A percentile compares a stretch with the other conserved stretches of the same genome.
Evolutionary conservation across 768 basidiomycete species (phyloP).

Genomic region (Xerocomus brunneocitrinus): DNA sequence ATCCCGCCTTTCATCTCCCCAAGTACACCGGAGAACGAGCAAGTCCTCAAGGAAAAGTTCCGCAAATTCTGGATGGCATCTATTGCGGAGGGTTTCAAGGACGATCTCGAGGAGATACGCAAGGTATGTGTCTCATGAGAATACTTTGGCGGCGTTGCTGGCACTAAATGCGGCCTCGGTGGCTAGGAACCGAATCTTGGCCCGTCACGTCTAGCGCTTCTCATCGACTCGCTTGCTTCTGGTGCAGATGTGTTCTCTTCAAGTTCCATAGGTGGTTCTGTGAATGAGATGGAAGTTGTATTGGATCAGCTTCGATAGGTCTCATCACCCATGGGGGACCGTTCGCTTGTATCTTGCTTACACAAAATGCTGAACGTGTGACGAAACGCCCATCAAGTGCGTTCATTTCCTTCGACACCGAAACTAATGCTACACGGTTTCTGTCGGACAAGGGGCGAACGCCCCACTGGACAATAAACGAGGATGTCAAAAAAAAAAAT

Average conservation of each 20-base stretch:
- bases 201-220: constrained; percentile 53
- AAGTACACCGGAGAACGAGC: constrained; percentile 41
- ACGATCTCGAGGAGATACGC: constrained; percentile 78
- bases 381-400: background rate
- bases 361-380: background rate
- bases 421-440: background rate
- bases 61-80: constrained; percentile 83
- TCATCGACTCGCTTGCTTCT: constrained; percentile 79
- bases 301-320: constrained; percentile 35
- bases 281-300: constrained; percentile 77
- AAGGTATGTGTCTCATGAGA: constrained; percentile 49
- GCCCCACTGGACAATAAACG: too few relatives aligned
- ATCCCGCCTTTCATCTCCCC: constrained; percentile 58
- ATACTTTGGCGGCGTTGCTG: background rate
- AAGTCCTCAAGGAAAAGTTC: constrained; percentile 60
- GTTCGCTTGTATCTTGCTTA: background rate
- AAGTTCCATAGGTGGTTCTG: constrained; percentile 28
- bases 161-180: background rate
- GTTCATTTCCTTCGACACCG: background rate
- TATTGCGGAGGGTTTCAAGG: constrained; percentile 45
- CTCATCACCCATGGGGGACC: background rate
- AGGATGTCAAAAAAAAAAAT: too few relatives aligned
- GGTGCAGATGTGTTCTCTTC: constrained; percentile 70
- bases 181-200: constrained; percentile 63
- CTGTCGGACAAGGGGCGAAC: too few relatives aligned